These are phyloP conservation scores for Carallia brachiata DNA, from an alignment of 345 rosid species.

Conservation along the genomic window DNA sequence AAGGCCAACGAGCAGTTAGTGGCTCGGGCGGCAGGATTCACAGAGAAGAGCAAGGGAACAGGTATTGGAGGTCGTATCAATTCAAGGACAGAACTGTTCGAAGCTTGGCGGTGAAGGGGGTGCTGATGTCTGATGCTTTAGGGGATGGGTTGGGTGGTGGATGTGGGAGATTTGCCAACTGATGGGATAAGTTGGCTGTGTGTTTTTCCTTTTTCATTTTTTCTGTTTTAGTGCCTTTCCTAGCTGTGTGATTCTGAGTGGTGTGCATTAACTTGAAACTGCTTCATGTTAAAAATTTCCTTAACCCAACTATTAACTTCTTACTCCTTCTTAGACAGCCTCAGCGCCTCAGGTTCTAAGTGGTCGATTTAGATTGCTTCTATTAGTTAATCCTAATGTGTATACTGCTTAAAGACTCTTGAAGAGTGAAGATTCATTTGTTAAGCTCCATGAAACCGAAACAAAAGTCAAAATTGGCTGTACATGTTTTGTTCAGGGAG, in stretches of 20 bases:
- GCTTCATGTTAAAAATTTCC: not conserved
- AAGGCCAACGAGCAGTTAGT: slow-evolving; percentile 34
- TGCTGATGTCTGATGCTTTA: not conserved
- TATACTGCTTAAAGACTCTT: too few relatives aligned
- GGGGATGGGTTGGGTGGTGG: not conserved
- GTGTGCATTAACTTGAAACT: not conserved
- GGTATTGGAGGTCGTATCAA: slow-evolving; percentile 46
- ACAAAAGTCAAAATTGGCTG: too few relatives aligned
- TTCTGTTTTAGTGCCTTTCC: slow-evolving; percentile 16
- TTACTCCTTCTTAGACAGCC: too few relatives aligned
- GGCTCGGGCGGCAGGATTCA: slow-evolving; percentile 26
- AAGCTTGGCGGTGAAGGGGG: slow-evolving; percentile 70
- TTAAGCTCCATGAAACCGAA: too few relatives aligned
- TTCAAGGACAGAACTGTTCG: slow-evolving; percentile 62
- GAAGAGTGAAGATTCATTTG: too few relatives aligned
- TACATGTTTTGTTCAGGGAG: too few relatives aligned
- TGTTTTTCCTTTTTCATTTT: slow-evolving; percentile 18
- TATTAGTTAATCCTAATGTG: too few relatives aligned
- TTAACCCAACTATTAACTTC: slow-evolving; percentile 2
- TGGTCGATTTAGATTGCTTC: not conserved
- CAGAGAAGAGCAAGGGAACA: slow-evolving; percentile 39
- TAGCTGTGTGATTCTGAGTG: not conserved
- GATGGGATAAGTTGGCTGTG: slow-evolving; percentile 30
- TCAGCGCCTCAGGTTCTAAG: not conserved
- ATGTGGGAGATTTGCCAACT: slow-evolving; percentile 28